These are phyloP conservation scores for Meyerozyma carpophila DNA, from an alignment of 1,139 yeast genomes.

Conservation along the genomic window DNA sequence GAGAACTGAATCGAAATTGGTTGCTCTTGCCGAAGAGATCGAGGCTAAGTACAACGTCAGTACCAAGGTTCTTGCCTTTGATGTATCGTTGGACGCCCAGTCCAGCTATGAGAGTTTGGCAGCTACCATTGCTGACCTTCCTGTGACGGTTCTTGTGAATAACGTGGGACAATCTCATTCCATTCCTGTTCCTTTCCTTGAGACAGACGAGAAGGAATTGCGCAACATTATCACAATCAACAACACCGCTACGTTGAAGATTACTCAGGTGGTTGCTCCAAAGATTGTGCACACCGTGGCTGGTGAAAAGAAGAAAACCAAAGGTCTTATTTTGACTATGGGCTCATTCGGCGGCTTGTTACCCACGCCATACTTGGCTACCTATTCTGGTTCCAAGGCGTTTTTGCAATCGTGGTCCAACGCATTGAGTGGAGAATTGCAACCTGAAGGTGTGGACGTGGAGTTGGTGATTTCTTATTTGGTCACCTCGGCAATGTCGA, in stretches of 20 bases:
- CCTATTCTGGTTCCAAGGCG: conserved; percentile 94
- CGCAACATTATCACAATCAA: conserved; percentile 78
- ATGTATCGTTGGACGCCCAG: conserved; percentile 56
- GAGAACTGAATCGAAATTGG: conserved; percentile 76
- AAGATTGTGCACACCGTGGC: conserved; percentile 50
- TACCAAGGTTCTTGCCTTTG: conserved; percentile 70
- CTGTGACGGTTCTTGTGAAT: conserved; percentile 74
- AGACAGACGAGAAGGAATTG: conserved; percentile 71
- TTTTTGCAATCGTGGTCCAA: conserved; percentile 90
- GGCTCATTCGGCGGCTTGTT: conserved; percentile 94
- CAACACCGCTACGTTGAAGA: conserved; percentile 75
- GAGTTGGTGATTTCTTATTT: conserved; percentile 84
- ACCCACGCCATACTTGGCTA: conserved; percentile 89
- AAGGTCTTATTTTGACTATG: conserved; percentile 85
- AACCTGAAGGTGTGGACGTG: conserved; percentile 67
- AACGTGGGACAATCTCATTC: conserved; percentile 95
- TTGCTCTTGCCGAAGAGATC: conserved; percentile 60
- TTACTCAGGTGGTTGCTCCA: conserved; percentile 77
- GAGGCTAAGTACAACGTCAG: conserved; percentile 53
- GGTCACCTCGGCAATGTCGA: conserved; percentile 95
- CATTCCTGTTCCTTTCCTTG: conserved; percentile 89
- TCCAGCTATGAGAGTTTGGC: conserved; percentile 49
- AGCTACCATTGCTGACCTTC: conserved; percentile 44
- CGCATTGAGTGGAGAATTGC: conserved; percentile 84
- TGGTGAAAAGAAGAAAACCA: conserved; percentile 29